Evolutionary conservation across 306 rosid genomes (phyloP).

Genomic region (Luffa acutangula): DNA sequence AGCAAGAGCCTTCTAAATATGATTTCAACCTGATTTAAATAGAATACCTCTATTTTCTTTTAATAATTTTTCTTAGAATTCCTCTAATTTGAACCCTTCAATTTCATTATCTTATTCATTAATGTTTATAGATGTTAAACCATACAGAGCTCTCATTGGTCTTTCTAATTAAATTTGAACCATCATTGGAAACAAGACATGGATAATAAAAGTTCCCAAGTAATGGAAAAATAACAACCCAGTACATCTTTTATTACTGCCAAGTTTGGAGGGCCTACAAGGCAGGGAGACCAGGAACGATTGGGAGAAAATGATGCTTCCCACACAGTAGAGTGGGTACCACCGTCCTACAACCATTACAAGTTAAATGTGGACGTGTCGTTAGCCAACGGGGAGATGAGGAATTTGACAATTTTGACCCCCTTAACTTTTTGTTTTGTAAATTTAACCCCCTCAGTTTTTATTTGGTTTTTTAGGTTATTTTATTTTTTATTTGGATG

Average conservation of each 20-base stretch:
- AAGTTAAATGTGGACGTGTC: no score
- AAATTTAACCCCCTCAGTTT: no score
- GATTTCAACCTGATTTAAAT: neutral
- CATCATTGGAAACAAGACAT: neutral
- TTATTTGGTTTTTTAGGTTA: no score
- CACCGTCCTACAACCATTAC: no score
- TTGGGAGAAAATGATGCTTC: no score
- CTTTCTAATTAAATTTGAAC: neutral
- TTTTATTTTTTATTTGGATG: no score
- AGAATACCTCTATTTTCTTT: neutral
- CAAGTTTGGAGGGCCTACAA: neutral
- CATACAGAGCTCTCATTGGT: neutral
- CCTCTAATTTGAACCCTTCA: neutral
- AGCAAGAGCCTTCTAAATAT: neutral
- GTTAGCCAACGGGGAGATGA: no score
- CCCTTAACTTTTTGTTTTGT: no score
- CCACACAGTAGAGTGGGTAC: no score
- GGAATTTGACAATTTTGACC: no score
- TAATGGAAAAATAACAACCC: neutral
- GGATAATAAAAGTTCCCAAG: neutral
- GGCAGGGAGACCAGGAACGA: no score
- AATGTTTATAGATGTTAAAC: neutral
- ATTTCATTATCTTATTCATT: neutral
- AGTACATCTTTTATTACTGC: neutral
- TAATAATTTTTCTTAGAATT: neutral